A percentile compares a stretch with the other conserved stretches of the same genome.
phyloP scores from a whole-genome alignment of 352 stramenopile species.

The Phytophthora meadii region DNA sequence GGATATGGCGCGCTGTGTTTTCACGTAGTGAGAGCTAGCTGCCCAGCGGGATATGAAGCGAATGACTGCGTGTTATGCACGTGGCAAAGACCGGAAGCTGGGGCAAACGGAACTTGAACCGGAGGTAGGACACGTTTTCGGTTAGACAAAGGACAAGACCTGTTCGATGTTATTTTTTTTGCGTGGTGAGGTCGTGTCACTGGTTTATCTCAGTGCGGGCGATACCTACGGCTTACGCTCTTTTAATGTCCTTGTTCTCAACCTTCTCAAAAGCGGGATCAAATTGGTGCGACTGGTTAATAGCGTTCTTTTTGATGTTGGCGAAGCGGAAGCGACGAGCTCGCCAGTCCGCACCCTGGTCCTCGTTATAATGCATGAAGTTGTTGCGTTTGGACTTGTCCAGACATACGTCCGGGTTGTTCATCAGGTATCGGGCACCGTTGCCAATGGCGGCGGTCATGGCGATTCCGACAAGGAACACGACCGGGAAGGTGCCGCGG shows the following conservation, averaged over 20 bases:
- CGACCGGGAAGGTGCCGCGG: slow-evolving; percentile 44
- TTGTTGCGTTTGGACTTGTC: slow-evolving; percentile 55
- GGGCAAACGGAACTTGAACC: neutral
- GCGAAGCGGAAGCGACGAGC: slow-evolving; percentile 53
- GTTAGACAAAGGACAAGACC: neutral
- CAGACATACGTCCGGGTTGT: slow-evolving; percentile 53
- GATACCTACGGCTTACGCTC: slow-evolving; percentile 2
- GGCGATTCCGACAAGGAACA: slow-evolving; percentile 22
- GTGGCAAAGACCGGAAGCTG: too few relatives aligned
- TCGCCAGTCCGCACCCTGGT: slow-evolving; percentile 45
- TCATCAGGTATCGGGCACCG: slow-evolving; percentile 29
- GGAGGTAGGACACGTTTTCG: too few relatives aligned
- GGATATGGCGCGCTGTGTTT: too few relatives aligned
- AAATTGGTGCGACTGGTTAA: slow-evolving; percentile 70
- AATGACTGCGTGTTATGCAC: too few relatives aligned
- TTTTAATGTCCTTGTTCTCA: slow-evolving; percentile 47
- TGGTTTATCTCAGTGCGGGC: too few relatives aligned
- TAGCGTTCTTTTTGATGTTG: slow-evolving; percentile 58
- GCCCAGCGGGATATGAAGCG: too few relatives aligned
- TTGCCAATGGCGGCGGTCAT: slow-evolving; percentile 24
- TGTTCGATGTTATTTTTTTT: too few relatives aligned
- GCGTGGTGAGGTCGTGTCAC: neutral
- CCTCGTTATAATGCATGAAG: slow-evolving; percentile 44
- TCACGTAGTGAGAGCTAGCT: too few relatives aligned
- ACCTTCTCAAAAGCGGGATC: slow-evolving; percentile 54